Percentiles rank a stretch among this genome's conserved stretches.
Conservation (phyloP, 2,329 filamentous ascomycete genomes). For the Emergomyces pasteurianus region DNA sequence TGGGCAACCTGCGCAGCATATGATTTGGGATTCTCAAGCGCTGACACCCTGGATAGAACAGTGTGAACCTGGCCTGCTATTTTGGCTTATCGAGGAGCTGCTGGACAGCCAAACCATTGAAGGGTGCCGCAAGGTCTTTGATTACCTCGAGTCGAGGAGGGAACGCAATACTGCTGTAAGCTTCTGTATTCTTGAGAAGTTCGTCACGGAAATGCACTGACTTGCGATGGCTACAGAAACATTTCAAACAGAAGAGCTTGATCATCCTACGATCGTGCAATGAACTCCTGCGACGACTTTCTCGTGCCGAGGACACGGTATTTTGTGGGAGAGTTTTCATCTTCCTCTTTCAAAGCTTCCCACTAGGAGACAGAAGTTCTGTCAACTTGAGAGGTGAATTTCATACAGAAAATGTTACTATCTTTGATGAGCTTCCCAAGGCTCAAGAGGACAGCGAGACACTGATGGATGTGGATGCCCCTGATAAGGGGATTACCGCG, state of each 20-base stretch:
- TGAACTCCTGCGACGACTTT: constrained; percentile 81
- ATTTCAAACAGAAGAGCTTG: constrained; percentile 73
- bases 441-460: constrained; percentile 29
- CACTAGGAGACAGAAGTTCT: constrained; percentile 89
- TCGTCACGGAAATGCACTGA: not conserved
- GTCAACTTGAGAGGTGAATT: constrained; percentile 95
- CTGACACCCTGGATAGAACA: constrained; percentile 7
- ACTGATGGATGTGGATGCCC: constrained; percentile 56
- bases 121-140: constrained; percentile 82
- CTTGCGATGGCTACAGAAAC: constrained; percentile 33
- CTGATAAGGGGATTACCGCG: constrained; percentile 25
- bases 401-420: constrained; percentile 87
- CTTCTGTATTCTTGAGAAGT: not conserved
- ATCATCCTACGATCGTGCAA: constrained; percentile 92
- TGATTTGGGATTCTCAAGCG: not conserved
- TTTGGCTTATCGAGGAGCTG: constrained; percentile 87
- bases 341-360: constrained; percentile 96
- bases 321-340: constrained; percentile 98
- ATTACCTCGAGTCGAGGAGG: constrained; percentile 85
- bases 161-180: constrained; percentile 71
- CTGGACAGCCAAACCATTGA: constrained; percentile 92
- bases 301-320: constrained; percentile 90
- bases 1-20: constrained; percentile 33
- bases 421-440: constrained; percentile 52
- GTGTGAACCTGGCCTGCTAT: constrained; percentile 67